Percentiles rank a stretch among this genome's conserved stretches.
phyloP scores from a whole-genome alignment of 495 filamentous ascomycete genomes.

The Aspergillus funiculosus region DNA sequence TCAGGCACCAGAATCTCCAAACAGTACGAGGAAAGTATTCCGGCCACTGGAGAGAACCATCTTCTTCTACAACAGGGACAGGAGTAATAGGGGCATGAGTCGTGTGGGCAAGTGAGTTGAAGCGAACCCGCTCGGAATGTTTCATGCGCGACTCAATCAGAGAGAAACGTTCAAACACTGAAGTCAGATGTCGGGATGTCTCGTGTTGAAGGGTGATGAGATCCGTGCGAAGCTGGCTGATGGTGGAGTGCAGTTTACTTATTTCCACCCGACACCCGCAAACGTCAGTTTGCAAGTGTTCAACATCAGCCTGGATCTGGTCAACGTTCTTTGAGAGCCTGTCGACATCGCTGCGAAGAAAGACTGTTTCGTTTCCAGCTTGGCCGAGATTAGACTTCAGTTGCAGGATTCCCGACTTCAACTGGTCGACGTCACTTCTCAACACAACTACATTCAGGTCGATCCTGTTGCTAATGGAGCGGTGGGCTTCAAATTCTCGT shows the following conservation, averaged over 20 bases:
- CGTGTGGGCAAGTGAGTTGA: slow-evolving; percentile 39
- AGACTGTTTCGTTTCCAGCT: slow-evolving; percentile 34
- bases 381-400: slow-evolving; percentile 32
- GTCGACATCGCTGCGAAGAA: slow-evolving; percentile 36
- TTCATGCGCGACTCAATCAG: slow-evolving; percentile 26
- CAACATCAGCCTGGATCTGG: slow-evolving; percentile 32
- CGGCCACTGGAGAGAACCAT: slow-evolving; percentile 35
- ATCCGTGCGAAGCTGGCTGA: slow-evolving; percentile 37
- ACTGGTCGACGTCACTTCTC: slow-evolving; percentile 34
- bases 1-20: slow-evolving; percentile 42
- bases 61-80: slow-evolving; percentile 32
- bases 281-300: slow-evolving; percentile 31
- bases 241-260: slow-evolving; percentile 33
- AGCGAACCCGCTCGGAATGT: slow-evolving; percentile 34
- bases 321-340: slow-evolving; percentile 38
- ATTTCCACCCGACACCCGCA: slow-evolving; percentile 36
- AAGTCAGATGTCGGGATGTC: slow-evolving; percentile 26
- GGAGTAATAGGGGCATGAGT: slow-evolving; percentile 34
- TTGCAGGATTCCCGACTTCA: slow-evolving; percentile 35
- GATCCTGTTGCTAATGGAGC: slow-evolving; percentile 33
- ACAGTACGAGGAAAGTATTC: slow-evolving; percentile 38
- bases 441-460: slow-evolving; percentile 38
- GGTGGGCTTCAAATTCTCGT: slow-evolving; percentile 37
- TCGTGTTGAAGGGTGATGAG: slow-evolving; percentile 33
- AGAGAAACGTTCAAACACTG: slow-evolving; percentile 25